Conservation (phyloP, 2,329 filamentous ascomycete species). For the Cordyceps javanica region DNA sequence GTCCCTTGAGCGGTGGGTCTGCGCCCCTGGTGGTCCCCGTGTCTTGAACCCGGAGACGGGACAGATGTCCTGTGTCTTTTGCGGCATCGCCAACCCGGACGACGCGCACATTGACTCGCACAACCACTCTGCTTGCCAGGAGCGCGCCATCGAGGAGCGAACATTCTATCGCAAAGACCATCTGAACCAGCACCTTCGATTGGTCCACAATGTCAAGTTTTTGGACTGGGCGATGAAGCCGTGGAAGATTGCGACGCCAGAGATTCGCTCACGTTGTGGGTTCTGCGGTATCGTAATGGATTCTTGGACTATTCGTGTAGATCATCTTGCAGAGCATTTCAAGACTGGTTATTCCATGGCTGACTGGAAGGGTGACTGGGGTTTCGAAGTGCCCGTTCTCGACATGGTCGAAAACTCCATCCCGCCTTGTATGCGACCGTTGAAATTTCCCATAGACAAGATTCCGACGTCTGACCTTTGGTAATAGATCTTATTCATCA, state of each 20-base stretch:
- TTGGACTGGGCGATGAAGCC: slow-evolving; percentile 57
- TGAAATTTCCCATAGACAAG: slow-evolving; percentile 30
- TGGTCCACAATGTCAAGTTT: slow-evolving; percentile 58
- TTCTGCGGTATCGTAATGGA: slow-evolving; percentile 59
- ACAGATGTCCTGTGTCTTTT: slow-evolving; percentile 52
- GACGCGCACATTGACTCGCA: slow-evolving; percentile 52
- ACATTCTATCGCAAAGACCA: slow-evolving; percentile 64
- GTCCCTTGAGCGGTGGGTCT: slow-evolving; percentile 62
- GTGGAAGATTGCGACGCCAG: slow-evolving; percentile 55
- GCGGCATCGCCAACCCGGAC: slow-evolving; percentile 48
- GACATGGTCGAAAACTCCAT: slow-evolving; percentile 62
- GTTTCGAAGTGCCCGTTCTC: slow-evolving; percentile 55
- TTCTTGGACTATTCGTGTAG: slow-evolving; percentile 53
- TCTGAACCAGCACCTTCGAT: slow-evolving; percentile 57
- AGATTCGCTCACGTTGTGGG: slow-evolving; percentile 58
- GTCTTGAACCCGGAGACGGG: slow-evolving; percentile 55
- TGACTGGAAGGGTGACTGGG: slow-evolving; percentile 66
- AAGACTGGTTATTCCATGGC: slow-evolving; percentile 61
- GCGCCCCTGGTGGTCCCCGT: slow-evolving; percentile 49
- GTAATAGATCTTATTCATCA: slow-evolving; percentile 56
- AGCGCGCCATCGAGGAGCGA: slow-evolving; percentile 54
- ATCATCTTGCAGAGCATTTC: slow-evolving; percentile 63
- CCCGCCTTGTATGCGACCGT: slow-evolving; percentile 51
- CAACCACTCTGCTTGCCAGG: slow-evolving; percentile 59
- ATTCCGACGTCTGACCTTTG: slow-evolving; percentile 35